Percentiles rank a stretch among this genome's conserved stretches.
These are phyloP conservation scores for Puccinia triticina DNA, from an alignment of 1,284 basidiomycete genomes.

Conservation along the genomic window DNA sequence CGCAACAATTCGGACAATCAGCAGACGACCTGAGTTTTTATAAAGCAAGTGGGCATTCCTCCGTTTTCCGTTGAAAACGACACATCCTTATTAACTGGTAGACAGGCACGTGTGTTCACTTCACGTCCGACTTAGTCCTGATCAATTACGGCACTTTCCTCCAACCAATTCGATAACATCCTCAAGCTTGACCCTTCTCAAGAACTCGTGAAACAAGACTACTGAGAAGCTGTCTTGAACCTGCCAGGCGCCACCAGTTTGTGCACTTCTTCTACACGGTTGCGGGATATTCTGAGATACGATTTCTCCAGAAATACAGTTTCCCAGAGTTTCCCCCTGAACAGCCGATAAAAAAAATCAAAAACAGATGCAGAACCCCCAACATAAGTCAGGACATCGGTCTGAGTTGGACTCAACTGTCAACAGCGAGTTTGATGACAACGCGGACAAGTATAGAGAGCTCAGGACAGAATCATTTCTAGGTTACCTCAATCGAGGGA, in stretches of 20 bases:
- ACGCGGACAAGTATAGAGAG: conserved; percentile 4
- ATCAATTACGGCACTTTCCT: neutral
- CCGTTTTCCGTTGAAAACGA: neutral
- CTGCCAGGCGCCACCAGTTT: neutral
- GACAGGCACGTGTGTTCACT: neutral
- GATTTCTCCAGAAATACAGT: neutral
- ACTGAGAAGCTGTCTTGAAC: neutral
- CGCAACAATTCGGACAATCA: neutral
- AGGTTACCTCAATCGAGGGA: conserved; percentile 15
- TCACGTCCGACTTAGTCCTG: neutral
- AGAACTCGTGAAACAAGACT: neutral
- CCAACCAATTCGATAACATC: too few species aligned
- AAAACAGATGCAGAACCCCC: conserved; percentile 20
- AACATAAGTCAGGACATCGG: conserved; percentile 15
- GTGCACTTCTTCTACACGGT: neutral
- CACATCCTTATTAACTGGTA: neutral
- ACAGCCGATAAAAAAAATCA: neutral
- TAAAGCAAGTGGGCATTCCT: neutral
- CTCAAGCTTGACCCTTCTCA: neutral
- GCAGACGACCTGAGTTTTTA: neutral
- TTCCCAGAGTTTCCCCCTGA: neutral
- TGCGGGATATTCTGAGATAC: neutral
- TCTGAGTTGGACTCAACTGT: conserved; percentile 30
- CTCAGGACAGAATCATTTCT: conserved; percentile 24
- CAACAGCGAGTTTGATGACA: conserved; percentile 30